Conservation (phyloP, 2,329 filamentous ascomycete genomes). For the Coleophoma eucalyptorum region DNA sequence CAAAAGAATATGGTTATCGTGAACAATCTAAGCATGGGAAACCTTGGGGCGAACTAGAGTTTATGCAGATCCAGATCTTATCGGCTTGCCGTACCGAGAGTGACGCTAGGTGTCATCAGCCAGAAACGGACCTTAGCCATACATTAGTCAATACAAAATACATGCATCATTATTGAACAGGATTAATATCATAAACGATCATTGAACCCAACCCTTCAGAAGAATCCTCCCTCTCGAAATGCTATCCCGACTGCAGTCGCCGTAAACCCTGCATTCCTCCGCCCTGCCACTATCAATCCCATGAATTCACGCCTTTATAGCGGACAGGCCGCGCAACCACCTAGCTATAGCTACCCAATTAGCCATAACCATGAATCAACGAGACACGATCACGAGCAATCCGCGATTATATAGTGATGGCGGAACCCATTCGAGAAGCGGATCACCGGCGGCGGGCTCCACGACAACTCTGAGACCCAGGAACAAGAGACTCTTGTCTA, state of each 20-base stretch:
- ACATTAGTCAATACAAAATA: not conserved
- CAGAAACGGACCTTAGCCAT: no score
- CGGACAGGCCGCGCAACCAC: constrained; percentile 16
- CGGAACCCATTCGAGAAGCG: constrained; percentile 3
- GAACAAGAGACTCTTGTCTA: constrained; percentile 22
- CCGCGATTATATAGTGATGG: constrained; percentile 5
- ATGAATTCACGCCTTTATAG: constrained; percentile 15
- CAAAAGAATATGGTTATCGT: no score
- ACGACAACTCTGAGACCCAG: constrained; percentile 21
- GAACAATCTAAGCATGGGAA: no score
- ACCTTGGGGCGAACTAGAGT: no score
- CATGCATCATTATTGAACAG: not conserved
- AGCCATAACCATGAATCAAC: not conserved
- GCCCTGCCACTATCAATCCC: constrained; percentile 5
- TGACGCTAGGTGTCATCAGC: no score
- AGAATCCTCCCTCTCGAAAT: not conserved
- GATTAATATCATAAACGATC: not conserved
- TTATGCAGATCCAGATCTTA: no score
- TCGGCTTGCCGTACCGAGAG: no score
- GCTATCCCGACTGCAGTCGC: not conserved
- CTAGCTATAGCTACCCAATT: not conserved
- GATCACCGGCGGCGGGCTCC: not conserved
- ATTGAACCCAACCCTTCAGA: not conserved
- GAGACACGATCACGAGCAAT: constrained; percentile 3
- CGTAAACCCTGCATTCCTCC: not conserved